Evolutionary conservation across 164 flowering plant species (phyloP), one percentile per base, ranked within the genome.

Genomic region (Umbellularia californica): DNA sequence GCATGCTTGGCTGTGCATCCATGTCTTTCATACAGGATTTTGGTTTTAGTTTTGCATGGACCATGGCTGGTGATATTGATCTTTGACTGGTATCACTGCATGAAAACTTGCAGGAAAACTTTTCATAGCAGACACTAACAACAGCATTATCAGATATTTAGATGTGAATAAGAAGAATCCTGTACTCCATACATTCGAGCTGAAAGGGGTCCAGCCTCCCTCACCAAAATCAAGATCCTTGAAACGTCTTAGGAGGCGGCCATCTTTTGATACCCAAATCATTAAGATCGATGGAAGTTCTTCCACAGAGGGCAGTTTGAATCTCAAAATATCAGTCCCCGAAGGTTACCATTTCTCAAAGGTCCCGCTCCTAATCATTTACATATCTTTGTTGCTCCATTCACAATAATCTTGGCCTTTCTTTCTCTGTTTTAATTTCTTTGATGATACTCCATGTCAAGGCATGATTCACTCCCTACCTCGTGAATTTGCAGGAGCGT

Each of bases 271-370:
- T 70, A 80, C 88, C 55, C 79, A 83, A 75, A 84, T 83, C 52
- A 62, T 95, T 70, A 79, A 11, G 25, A 80, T 89, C 69, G 80
- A 87, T 77, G 90, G 93, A 28, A 80, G 81, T 78, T 84, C 91
- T 30, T 88, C 94, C 70, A 84, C 22, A 41, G 91, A 90, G 81
- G 98, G 97, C 23, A 87, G 77, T 79, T 72, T 95, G 68, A 68
- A 58, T 76, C 84, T 95, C 33, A 82, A 78, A 70, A 86, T 95
- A 77, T 86, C 92, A 58, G 80, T 95, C 65, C 97, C 97, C 10
- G 86, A 85, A 79, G 97, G 88, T 35, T 95, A 88, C 79, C 99
- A 95, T 88, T 93, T 95, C 79, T 95, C 99, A 22, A 95, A 95
- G 97, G 99, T 95, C 79, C 66, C 62, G 17, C 74, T 76, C 75